These are phyloP conservation scores for Phytophthora pinifolia DNA, from an alignment of 352 stramenopile genomes.

Conservation along the genomic window DNA sequence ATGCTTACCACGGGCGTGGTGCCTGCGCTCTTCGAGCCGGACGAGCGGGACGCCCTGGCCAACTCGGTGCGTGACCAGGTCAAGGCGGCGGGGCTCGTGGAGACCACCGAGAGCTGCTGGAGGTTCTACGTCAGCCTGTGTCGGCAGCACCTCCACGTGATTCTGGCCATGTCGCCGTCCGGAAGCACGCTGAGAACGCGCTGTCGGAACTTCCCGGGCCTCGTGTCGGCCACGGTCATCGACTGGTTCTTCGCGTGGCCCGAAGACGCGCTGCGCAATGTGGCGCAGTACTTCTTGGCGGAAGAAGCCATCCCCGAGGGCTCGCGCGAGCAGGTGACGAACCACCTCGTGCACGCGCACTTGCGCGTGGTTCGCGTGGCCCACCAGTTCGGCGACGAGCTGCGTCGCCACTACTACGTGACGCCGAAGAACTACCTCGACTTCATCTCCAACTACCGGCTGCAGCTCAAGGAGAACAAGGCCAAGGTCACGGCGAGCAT, in stretches of 20 bases:
- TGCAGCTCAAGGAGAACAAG: slow-evolving; percentile 91
- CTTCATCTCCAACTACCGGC: slow-evolving; percentile 93
- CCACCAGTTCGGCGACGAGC: slow-evolving; percentile 88
- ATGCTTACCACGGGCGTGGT: slow-evolving; percentile 96
- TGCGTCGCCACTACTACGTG: slow-evolving; percentile 96
- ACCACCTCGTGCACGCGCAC: slow-evolving; percentile 92
- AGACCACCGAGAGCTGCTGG: slow-evolving; percentile 95
- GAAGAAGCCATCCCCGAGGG: slow-evolving; percentile 91
- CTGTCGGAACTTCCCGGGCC: slow-evolving; percentile 94
- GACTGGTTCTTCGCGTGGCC: slow-evolving; percentile 98
- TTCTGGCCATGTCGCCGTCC: slow-evolving; percentile 94
- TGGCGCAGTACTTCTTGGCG: slow-evolving; percentile 93
- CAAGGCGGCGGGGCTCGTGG: slow-evolving; percentile 84
- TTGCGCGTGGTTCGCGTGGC: slow-evolving; percentile 90
- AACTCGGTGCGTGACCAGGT: slow-evolving; percentile 87
- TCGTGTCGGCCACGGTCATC: slow-evolving; percentile 93
- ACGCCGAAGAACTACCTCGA: slow-evolving; percentile 97
- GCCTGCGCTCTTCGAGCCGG: slow-evolving; percentile 91
- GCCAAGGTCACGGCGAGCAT: slow-evolving; percentile 90
- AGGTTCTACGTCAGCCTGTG: slow-evolving; percentile 94
- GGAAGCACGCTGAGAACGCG: slow-evolving; percentile 92
- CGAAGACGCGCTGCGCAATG: slow-evolving; percentile 91
- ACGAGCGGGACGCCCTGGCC: slow-evolving; percentile 89
- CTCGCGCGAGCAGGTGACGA: slow-evolving; percentile 76
- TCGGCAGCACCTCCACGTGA: slow-evolving; percentile 93